phyloP scores from a whole-genome alignment of 176 grass and related monocot genomes.

The Avena eriantha region DNA sequence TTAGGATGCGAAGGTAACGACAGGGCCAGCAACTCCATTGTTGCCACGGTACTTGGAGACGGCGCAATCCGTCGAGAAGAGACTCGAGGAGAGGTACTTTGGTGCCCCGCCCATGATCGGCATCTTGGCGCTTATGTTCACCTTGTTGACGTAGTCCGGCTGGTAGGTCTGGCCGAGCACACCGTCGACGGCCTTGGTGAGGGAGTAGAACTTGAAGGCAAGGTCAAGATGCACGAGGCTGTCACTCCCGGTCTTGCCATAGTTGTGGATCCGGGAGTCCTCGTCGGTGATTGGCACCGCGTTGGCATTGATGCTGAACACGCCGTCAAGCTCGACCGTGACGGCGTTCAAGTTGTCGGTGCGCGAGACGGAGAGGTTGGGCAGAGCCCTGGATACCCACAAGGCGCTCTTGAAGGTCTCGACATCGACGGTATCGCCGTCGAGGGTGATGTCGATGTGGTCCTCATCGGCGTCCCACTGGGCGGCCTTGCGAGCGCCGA shows the following conservation, averaged over 20 bases:
- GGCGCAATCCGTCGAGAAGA: too few species aligned
- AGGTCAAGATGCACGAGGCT: constrained; percentile 79
- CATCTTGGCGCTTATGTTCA: too few species aligned
- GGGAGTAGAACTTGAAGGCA: too few species aligned
- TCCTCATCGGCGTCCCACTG: constrained; percentile 70
- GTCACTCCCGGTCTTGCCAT: constrained; percentile 50
- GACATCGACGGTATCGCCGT: constrained; percentile 52
- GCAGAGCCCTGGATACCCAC: constrained; percentile 42
- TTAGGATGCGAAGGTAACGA: constrained; percentile 25
- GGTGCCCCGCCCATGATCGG: too few species aligned
- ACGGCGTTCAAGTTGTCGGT: constrained; percentile 48
- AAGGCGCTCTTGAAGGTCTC: constrained; percentile 32
- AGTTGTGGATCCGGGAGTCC: constrained; percentile 62
- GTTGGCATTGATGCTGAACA: constrained; percentile 63
- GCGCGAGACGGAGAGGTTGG: constrained; percentile 38
- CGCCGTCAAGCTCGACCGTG: constrained; percentile 50
- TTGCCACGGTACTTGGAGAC: too few species aligned
- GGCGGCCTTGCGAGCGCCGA: constrained; percentile 50
- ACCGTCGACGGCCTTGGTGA: too few species aligned
- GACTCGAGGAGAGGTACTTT: too few species aligned
- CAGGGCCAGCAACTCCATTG: background rate
- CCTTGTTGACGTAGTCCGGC: too few species aligned
- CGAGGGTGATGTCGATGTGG: constrained; percentile 57
- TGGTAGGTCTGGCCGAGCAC: too few species aligned
- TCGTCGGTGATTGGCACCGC: constrained; percentile 69